These are phyloP conservation scores for Xylariaceae sp. DNA, from an alignment of 2,329 filamentous ascomycete genomes.

Conservation along the genomic window DNA sequence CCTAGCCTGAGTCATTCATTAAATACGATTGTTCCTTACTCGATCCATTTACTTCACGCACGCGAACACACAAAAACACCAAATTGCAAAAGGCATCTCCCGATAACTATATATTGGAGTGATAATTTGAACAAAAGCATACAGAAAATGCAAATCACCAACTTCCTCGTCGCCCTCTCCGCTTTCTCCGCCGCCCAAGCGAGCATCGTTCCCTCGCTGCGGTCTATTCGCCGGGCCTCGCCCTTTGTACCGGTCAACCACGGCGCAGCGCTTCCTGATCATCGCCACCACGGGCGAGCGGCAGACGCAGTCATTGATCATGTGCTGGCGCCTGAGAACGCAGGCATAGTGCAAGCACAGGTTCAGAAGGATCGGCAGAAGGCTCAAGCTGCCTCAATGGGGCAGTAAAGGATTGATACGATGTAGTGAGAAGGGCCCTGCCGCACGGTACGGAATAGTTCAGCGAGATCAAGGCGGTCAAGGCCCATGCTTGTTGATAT, in stretches of 20 bases:
- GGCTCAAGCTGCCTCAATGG: no score
- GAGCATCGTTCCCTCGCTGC: constrained; percentile 12
- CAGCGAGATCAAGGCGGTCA: no score
- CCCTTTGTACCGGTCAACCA: constrained; percentile 1
- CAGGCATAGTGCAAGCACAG: not conserved
- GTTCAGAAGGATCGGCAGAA: no score
- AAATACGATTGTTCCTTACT: not conserved
- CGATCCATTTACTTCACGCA: no score
- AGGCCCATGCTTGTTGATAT: no score
- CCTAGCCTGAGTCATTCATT: not conserved
- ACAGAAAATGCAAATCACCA: constrained; percentile 17
- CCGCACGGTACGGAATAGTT: no score
- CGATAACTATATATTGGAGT: no score
- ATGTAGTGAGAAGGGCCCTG: no score
- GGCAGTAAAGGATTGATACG: no score
- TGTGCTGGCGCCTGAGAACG: not conserved
- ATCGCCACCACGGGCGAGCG: not conserved
- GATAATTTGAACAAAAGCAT: no score
- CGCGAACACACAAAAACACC: no score
- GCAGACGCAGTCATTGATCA: not conserved
- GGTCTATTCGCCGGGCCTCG: not conserved
- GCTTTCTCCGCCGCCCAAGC: constrained; percentile 3
- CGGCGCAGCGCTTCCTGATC: not conserved
- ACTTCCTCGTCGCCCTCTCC: constrained; percentile 11
- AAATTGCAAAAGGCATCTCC: no score